Conservation (phyloP, 345 rosid genomes). For the Clausena lansium region DNA sequence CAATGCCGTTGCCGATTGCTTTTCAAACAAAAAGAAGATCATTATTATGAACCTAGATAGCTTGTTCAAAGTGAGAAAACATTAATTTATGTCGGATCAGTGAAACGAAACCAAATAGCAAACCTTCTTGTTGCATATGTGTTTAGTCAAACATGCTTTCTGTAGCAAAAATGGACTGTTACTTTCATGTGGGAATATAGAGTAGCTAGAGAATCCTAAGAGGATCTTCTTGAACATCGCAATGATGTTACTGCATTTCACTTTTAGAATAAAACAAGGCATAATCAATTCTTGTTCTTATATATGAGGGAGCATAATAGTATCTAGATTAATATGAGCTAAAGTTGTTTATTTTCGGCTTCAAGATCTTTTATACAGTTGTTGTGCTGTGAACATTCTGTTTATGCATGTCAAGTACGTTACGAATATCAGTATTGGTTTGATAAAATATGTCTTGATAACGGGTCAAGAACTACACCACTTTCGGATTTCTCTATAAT, state of each 20-base stretch:
- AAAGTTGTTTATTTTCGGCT: background rate
- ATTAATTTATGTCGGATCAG: background rate
- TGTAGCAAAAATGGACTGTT: background rate
- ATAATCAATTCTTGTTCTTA: background rate
- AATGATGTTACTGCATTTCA: constrained; percentile 4
- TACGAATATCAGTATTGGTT: background rate
- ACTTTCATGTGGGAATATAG: background rate
- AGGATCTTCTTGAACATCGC: background rate
- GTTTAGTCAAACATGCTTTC: constrained; percentile 16
- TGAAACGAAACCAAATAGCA: constrained; percentile 21
- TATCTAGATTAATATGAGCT: background rate
- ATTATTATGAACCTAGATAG: background rate
- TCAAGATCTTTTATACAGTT: background rate
- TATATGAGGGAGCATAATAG: background rate
- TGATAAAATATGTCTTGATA: background rate
- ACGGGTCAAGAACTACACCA: background rate
- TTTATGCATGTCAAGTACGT: background rate
- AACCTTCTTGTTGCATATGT: background rate
- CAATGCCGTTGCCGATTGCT: background rate
- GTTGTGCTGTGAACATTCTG: background rate
- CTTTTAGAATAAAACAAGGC: background rate
- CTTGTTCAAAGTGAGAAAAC: constrained; percentile 25
- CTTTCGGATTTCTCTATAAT: no score
- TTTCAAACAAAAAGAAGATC: background rate
- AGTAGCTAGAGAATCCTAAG: constrained; percentile 12